Evolutionary conservation across 305 asterid genomes (phyloP).

Genomic region (Fraxinus greggii): DNA sequence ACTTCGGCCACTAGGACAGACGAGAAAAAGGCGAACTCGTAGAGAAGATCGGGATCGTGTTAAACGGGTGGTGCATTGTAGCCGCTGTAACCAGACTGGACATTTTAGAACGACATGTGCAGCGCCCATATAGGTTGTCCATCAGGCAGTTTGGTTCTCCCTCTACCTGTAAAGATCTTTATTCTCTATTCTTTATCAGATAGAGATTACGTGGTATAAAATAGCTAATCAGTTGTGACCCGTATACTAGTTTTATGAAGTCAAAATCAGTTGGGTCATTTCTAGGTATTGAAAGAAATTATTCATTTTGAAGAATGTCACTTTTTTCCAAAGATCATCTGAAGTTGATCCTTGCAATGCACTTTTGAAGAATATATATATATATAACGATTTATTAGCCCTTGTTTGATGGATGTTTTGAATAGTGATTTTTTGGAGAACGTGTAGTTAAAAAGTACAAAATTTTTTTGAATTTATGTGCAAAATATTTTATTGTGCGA

Average conservation of each 20-base stretch:
- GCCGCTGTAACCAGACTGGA: slow-evolving; percentile 53
- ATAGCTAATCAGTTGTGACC: background rate
- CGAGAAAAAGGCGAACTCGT: slow-evolving; percentile 50
- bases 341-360: background rate
- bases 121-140: slow-evolving; percentile 41
- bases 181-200: background rate
- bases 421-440: too few species aligned
- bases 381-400: too few species aligned
- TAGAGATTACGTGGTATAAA: background rate
- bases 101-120: slow-evolving; percentile 62
- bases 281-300: background rate
- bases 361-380: background rate
- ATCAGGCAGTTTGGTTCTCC: background rate
- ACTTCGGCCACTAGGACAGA: slow-evolving; percentile 44
- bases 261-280: background rate
- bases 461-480: too few species aligned
- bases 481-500: too few species aligned
- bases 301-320: background rate
- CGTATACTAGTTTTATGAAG: background rate
- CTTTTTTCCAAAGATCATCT: background rate
- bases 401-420: too few species aligned
- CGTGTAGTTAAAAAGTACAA: too few species aligned
- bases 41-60: slow-evolving; percentile 39
- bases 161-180: background rate
- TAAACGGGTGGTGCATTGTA: slow-evolving; percentile 51